Evolutionary conservation across 1,284 basidiomycete species (phyloP).

Genomic region (Ganoderma resinaceum): DNA sequence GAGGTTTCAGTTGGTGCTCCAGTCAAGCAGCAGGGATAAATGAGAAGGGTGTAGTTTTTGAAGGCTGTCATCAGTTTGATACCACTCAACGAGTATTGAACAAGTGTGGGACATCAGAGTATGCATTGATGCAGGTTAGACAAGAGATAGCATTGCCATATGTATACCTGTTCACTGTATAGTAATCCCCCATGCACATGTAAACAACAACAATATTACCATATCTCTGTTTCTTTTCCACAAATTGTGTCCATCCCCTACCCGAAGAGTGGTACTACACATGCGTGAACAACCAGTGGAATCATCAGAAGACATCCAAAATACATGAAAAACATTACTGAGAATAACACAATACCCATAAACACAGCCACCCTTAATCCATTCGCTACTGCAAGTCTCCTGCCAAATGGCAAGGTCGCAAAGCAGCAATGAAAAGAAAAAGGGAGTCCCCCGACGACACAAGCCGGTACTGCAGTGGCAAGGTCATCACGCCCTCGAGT

Average conservation of each 20-base stretch:
- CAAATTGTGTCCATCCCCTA: too few relatives aligned
- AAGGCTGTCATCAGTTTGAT: neutral
- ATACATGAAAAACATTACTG: too few relatives aligned
- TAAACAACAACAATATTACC: too few relatives aligned
- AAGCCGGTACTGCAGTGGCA: constrained; percentile 33
- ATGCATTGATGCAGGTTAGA: too few relatives aligned
- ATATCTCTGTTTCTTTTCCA: too few relatives aligned
- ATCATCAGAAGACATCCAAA: too few relatives aligned
- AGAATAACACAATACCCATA: neutral
- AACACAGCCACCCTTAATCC: constrained; percentile 3
- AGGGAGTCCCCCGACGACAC: constrained; percentile 33
- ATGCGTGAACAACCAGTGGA: too few relatives aligned
- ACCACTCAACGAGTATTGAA: neutral
- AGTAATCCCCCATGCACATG: too few relatives aligned
- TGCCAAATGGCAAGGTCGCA: constrained; percentile 9
- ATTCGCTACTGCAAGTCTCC: constrained; percentile 5
- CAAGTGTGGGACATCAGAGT: neutral
- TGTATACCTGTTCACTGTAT: too few relatives aligned
- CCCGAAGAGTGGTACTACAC: too few relatives aligned
- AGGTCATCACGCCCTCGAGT: constrained; percentile 35
- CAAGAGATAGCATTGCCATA: too few relatives aligned
- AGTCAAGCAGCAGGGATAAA: neutral
- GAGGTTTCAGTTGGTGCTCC: neutral
- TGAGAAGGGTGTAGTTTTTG: neutral
- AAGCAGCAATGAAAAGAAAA: constrained; percentile 10